Base-by-base conservation (phyloP, 2,329 filamentous ascomycete genomes). In the Colletotrichum endophyticum region DNA sequence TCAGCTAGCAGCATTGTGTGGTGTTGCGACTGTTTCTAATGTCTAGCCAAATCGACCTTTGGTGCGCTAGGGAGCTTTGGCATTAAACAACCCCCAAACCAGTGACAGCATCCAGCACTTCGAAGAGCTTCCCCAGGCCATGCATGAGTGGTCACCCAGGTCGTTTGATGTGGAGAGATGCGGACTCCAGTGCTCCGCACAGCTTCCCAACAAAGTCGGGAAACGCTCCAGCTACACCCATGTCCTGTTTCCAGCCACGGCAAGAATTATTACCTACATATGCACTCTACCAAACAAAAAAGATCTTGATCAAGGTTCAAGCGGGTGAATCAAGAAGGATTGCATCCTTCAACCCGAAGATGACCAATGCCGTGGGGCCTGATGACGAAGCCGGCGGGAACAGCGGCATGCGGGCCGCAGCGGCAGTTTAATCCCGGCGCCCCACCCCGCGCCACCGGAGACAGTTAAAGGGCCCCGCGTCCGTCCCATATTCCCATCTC, bases 251-350 rank as follows among this genome's bases (percentile, higher is more conserved):
- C 1, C 11, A 22, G 1, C 44, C 11, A 13, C 2, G n/a, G 6
- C n/a, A 0, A 25, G n/a, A 53, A 53, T 0, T 0, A 22, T 13
- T 2, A 3, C 11, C 11, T 53, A 8, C n/a, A 8, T 5, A 13
- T 53, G n/a, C n/a, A 9, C 12, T 6, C 8, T 53, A 12, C 11
- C 1, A 53, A 53, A 22, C 1, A 13, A 22, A 53, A 53, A 7
- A 8, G 11, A 53, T 13, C 3, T 13, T 22, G 11, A 22, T 5
- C 44, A 53, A 53, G 11, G 44, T 3, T 5, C 44, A 13, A 7
- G 44, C 11, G 6, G 44, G 6, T 13, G 44, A 53, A 22, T 22
- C 3, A 13, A 53, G 12, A 53, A 12, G 11, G 3, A 12, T 8
- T 53, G 11, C 44, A 22, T 9, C 13, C 28, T 6, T 9, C 28